phyloP scores from a whole-genome alignment of 345 rosid species.

The Eucalyptus victrix region DNA sequence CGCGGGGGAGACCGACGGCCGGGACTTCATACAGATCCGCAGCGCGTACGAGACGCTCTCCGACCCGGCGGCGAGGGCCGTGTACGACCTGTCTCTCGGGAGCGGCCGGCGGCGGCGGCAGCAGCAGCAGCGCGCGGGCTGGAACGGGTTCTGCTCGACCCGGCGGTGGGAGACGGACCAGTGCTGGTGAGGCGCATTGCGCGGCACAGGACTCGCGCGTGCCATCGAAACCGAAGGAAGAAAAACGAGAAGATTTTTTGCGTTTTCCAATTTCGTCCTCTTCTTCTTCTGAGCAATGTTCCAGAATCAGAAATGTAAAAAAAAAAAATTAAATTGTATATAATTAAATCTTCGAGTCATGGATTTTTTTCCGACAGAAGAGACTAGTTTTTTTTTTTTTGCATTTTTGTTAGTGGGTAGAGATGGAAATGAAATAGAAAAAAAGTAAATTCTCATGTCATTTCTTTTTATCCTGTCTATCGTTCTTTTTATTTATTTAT shows the following conservation, averaged over 20 bases:
- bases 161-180: constrained; percentile 16
- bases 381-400: not conserved
- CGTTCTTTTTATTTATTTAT: too few species aligned
- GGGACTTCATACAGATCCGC: constrained; percentile 12
- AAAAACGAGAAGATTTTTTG: not conserved
- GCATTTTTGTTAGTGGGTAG: not conserved
- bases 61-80: constrained; percentile 9
- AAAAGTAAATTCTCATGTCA: not conserved
- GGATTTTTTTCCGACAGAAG: not conserved
- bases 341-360: not conserved
- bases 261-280: not conserved
- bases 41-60: constrained; percentile 12
- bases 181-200: constrained; percentile 1
- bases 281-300: not conserved
- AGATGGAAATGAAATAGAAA: not conserved
- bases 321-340: not conserved
- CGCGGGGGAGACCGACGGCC: not conserved
- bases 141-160: not conserved
- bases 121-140: not conserved
- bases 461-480: not conserved
- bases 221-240: not conserved
- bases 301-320: not conserved
- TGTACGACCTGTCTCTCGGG: constrained; percentile 7
- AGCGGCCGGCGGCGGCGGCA: not conserved
- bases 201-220: not conserved